Percentiles rank a stretch among this genome's conserved stretches.
phyloP scores from a whole-genome alignment of 225 moss, liverwort and hornwort genomes.

The Polytrichum commune region DNA sequence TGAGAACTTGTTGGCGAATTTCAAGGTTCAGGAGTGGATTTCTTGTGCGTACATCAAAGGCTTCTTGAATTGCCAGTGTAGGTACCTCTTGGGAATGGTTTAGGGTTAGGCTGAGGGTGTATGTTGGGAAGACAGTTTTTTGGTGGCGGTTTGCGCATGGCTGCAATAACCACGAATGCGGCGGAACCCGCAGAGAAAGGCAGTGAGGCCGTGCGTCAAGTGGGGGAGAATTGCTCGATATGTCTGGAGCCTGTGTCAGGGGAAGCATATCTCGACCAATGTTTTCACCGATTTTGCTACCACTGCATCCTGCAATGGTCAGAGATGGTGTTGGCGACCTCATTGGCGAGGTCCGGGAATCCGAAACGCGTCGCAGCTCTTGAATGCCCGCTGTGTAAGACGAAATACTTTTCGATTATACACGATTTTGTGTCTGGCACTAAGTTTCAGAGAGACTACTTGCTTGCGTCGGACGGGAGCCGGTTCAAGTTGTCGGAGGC shows the following conservation, averaged over 20 bases:
- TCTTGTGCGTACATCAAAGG: no score
- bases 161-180: background rate
- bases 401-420: conserved; percentile 71
- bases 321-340: conserved; percentile 69
- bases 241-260: conserved; percentile 78
- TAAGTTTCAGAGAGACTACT: conserved; percentile 73
- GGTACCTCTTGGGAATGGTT: no score
- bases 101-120: no score
- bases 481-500: conserved; percentile 55
- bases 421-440: conserved; percentile 60
- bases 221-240: conserved; percentile 60
- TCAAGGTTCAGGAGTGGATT: no score
- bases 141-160: no score
- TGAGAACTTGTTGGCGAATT: no score
- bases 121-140: no score
- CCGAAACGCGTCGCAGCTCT: conserved; percentile 52
- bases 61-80: no score
- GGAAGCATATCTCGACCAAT: conserved; percentile 86
- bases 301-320: conserved; percentile 98
- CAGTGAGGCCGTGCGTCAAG: conserved; percentile 14
- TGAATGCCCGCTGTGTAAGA: conserved; percentile 88
- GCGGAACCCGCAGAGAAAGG: background rate
- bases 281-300: conserved; percentile 93
- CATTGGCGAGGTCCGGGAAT: conserved; percentile 41
- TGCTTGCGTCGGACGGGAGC: conserved; percentile 45